Conservation (phyloP, 2,329 filamentous ascomycete genomes). For the Neofusicoccum ribis region DNA sequence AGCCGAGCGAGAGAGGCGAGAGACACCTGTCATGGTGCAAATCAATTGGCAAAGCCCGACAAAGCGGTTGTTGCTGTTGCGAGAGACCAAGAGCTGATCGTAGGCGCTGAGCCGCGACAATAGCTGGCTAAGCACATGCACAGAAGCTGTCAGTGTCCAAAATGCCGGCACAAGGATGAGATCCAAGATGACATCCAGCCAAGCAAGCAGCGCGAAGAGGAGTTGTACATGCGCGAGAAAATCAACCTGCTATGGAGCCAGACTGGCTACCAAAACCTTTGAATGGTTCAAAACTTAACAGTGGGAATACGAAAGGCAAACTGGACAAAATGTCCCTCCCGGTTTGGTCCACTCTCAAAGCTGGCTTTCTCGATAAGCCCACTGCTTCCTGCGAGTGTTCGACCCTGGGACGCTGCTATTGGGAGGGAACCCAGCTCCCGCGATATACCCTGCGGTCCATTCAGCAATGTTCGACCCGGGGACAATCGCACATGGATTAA, state of each 20-base stretch:
- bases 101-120: not conserved
- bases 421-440: too few relatives aligned
- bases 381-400: not conserved
- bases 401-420: not conserved
- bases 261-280: too few relatives aligned
- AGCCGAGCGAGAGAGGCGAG: not conserved
- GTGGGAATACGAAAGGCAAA: too few relatives aligned
- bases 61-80: not conserved
- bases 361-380: not conserved
- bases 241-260: not conserved
- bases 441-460: not conserved
- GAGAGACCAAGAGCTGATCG: not conserved
- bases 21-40: not conserved
- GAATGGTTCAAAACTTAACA: too few relatives aligned
- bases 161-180: not conserved
- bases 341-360: not conserved
- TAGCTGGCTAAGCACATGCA: not conserved
- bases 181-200: not conserved
- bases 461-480: slow-evolving; percentile 1
- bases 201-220: not conserved
- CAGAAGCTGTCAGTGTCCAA: not conserved
- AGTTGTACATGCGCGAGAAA: not conserved
- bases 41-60: not conserved
- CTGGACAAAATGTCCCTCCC: not conserved
- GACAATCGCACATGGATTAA: not conserved